phyloP scores from a whole-genome alignment of 2,329 filamentous ascomycete species.

The Nakataea oryzae region DNA sequence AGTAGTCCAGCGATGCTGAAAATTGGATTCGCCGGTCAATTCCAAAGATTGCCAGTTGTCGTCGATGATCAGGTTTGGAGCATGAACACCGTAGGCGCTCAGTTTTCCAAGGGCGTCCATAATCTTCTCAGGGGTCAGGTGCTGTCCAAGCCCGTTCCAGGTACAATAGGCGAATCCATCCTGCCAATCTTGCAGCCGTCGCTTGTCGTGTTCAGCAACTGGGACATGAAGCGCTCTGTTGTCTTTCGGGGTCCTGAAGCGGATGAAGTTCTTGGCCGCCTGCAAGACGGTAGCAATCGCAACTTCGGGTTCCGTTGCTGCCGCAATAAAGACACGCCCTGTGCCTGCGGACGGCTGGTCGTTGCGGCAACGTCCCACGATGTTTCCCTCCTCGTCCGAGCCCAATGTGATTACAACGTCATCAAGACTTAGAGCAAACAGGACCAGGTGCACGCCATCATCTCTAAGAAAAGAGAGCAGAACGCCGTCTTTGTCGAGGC shows the following conservation, averaged over 20 bases:
- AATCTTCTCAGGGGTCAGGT: slow-evolving; percentile 72
- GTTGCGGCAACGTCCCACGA: neutral
- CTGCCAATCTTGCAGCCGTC: neutral
- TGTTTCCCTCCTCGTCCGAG: neutral
- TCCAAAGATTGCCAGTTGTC: slow-evolving; percentile 90
- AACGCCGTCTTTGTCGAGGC: slow-evolving; percentile 66
- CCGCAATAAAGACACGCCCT: neutral
- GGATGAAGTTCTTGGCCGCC: neutral
- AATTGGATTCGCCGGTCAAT: slow-evolving; percentile 35
- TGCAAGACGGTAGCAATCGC: neutral
- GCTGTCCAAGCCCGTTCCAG: slow-evolving; percentile 86
- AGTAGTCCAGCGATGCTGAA: slow-evolving; percentile 58
- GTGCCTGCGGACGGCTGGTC: neutral
- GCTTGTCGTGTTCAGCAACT: neutral
- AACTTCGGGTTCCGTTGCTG: neutral
- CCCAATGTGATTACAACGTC: slow-evolving; percentile 23
- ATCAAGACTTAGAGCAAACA: slow-evolving; percentile 65
- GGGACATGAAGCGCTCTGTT: neutral
- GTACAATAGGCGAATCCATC: slow-evolving; percentile 35
- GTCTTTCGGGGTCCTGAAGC: neutral
- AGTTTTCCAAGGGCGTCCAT: slow-evolving; percentile 64
- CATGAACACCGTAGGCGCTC: slow-evolving; percentile 58
- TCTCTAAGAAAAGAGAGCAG: slow-evolving; percentile 68
- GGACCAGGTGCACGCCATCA: slow-evolving; percentile 63
- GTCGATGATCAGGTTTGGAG: slow-evolving; percentile 86